These are phyloP conservation scores for Venustampulla echinocandica DNA, from an alignment of 495 filamentous ascomycete species.

Conservation along the genomic window DNA sequence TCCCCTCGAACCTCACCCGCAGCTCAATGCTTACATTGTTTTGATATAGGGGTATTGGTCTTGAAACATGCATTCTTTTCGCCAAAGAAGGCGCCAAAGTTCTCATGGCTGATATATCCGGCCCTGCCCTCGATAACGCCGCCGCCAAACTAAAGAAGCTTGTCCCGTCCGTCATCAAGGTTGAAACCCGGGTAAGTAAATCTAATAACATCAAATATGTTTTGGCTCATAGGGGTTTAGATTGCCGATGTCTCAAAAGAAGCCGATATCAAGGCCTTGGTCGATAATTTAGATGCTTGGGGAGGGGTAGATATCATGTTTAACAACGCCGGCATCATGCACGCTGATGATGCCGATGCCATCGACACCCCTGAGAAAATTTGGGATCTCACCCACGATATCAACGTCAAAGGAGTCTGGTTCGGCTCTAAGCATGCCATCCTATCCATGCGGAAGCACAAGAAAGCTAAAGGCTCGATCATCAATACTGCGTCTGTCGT, in stretches of 20 bases:
- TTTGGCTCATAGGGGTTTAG: conserved; percentile 22
- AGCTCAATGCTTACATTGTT: too few relatives aligned
- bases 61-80: conserved; percentile 90
- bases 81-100: conserved; percentile 82
- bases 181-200: conserved; percentile 47
- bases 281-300: conserved; percentile 70
- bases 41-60: conserved; percentile 77
- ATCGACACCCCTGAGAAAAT: conserved; percentile 77
- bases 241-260: conserved; percentile 61
- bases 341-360: conserved; percentile 77
- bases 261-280: conserved; percentile 56
- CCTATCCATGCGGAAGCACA: conserved; percentile 66
- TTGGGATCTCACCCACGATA: conserved; percentile 88
- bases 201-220: neutral
- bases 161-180: conserved; percentile 49
- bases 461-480: conserved; percentile 69
- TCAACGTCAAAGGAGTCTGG: conserved; percentile 99
- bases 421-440: conserved; percentile 92
- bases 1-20: too few relatives aligned
- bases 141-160: conserved; percentile 60
- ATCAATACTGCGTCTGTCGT: conserved; percentile 96
- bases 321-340: conserved; percentile 99
- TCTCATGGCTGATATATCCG: conserved; percentile 77
- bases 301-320: conserved; percentile 94
- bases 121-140: conserved; percentile 60